These are phyloP conservation scores for Blastobotrys ciferrii DNA, from an alignment of 1,139 yeast species.

Conservation along the genomic window DNA sequence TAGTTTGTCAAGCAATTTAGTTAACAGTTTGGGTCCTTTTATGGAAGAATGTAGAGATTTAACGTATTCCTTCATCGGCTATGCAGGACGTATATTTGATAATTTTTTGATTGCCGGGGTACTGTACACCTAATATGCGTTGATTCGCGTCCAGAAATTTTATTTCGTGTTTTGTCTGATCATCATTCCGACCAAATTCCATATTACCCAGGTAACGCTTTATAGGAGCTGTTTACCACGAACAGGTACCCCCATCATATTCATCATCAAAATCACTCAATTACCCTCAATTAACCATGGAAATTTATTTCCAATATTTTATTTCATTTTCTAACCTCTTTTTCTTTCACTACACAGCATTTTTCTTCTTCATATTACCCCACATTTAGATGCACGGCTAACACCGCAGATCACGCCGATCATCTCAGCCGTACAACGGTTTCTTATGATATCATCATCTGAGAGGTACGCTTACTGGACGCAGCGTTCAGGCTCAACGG, in stretches of 20 bases:
- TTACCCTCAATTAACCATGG: background rate
- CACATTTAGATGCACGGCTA: background rate
- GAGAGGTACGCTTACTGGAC: too few species aligned
- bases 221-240: conserved; percentile 8
- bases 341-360: too few species aligned
- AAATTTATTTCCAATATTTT: too few species aligned
- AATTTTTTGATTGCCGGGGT: too few species aligned
- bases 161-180: background rate
- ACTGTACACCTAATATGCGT: too few species aligned
- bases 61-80: too few species aligned
- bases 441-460: background rate
- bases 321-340: too few species aligned
- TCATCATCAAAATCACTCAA: background rate
- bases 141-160: background rate
- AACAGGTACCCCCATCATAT: background rate
- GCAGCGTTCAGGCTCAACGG: too few species aligned
- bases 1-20: too few species aligned
- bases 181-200: background rate
- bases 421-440: background rate
- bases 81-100: too few species aligned
- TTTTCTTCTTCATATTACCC: background rate
- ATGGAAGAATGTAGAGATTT: too few species aligned
- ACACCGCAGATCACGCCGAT: background rate
- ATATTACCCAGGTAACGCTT: conserved; percentile 7
- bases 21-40: too few species aligned